A percentile compares a stretch with the other conserved stretches of the same genome.
Evolutionary conservation across 2,329 filamentous ascomycete species (phyloP).

Genomic region (Sordariomycetes sp.): DNA sequence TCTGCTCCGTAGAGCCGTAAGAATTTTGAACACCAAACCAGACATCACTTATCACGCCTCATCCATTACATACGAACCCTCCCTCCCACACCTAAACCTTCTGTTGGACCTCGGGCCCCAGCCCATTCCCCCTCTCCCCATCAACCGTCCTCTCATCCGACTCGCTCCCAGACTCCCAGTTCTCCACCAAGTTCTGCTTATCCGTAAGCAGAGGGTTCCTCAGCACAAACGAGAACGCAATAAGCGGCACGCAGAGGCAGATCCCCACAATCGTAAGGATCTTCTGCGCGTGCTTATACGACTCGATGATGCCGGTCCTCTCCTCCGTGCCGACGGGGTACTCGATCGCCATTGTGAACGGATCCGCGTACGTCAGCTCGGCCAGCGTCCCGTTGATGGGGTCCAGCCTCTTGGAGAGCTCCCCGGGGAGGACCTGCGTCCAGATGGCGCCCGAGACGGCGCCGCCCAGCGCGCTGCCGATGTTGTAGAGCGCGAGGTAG

Average conservation of each 20-base stretch:
- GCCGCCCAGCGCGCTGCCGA: constrained; percentile 47
- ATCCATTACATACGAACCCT: too few species aligned
- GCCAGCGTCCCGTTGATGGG: constrained; percentile 23
- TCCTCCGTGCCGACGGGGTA: constrained; percentile 29
- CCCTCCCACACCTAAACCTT: background rate
- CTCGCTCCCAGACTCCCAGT: constrained; percentile 2
- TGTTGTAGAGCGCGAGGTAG: constrained; percentile 49
- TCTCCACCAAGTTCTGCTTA: constrained; percentile 26
- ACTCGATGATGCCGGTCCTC: constrained; percentile 24
- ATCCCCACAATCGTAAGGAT: constrained; percentile 33
- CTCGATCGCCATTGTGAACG: constrained; percentile 17
- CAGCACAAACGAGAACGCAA: constrained; percentile 25
- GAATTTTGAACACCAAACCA: too few species aligned
- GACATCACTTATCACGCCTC: too few species aligned
- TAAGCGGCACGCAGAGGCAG: constrained; percentile 32
- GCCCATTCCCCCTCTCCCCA: background rate
- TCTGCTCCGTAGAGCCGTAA: too few species aligned
- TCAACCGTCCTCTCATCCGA: background rate
- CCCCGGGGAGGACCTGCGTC: constrained; percentile 39
- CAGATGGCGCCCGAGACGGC: constrained; percentile 49
- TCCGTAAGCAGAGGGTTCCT: constrained; percentile 32
- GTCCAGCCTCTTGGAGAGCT: constrained; percentile 24
- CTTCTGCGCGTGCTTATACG: constrained; percentile 32
- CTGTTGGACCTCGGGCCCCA: background rate
- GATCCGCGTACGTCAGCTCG: constrained; percentile 17